Conservation (phyloP, 192 early-diverging fungal genomes). For the Gigaspora rosea region DNA sequence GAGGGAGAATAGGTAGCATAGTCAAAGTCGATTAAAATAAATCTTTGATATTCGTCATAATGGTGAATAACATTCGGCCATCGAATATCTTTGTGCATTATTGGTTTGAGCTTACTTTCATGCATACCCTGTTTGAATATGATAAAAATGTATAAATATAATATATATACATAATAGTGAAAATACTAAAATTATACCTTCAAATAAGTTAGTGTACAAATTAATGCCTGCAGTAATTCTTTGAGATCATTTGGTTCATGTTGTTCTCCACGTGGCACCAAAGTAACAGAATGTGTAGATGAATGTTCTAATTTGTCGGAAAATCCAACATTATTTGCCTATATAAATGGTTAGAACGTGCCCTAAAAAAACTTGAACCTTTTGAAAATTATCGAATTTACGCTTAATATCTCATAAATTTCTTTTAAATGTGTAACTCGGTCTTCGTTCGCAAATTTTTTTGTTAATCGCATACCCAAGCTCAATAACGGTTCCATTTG, state of each 20-base stretch:
- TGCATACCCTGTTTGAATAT: not conserved
- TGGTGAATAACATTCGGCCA: conserved; percentile 1
- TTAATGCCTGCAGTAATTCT: conserved; percentile 14
- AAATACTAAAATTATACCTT: not conserved
- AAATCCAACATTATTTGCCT: conserved; percentile 8
- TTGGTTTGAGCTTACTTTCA: not conserved
- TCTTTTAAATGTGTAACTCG: conserved; percentile 11
- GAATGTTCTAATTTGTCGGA: not conserved
- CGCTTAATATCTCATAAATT: not conserved
- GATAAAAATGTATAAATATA: too few species aligned
- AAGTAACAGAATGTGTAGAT: not conserved
- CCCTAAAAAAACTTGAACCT: not conserved
- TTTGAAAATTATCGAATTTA: conserved; percentile 2
- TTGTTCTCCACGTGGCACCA: conserved; percentile 1
- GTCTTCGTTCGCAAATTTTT: not conserved
- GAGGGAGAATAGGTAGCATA: not conserved
- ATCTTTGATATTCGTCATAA: not conserved
- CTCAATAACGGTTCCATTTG: conserved; percentile 23
- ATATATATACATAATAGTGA: too few species aligned
- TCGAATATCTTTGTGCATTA: conserved; percentile 15
- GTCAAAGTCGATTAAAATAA: conserved; percentile 6
- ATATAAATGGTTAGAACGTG: conserved; percentile 18
- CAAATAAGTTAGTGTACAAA: conserved; percentile 13
- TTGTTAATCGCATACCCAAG: conserved; percentile 11
- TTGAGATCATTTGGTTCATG: not conserved